Evolutionary conservation across 2,329 filamentous ascomycete species (phyloP), one percentile per base, ranked within the genome.

Genomic region (Bipolaris gigantea): DNA sequence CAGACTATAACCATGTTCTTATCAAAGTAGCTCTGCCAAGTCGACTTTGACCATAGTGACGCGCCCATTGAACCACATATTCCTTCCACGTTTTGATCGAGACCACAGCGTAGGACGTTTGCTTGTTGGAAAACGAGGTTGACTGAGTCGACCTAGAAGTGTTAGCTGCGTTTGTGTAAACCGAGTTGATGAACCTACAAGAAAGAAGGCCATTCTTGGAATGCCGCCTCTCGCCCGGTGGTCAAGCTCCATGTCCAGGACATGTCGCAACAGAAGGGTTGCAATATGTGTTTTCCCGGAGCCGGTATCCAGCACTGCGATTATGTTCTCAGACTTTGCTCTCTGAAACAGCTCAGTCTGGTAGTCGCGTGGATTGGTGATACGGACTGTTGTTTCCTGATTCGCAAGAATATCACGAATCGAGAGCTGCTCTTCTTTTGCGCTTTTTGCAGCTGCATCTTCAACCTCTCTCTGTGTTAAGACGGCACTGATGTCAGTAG

Each of bases 251-350:
- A 87, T 79, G 35, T 91, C 85, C 27, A 97, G 81, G 9, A 85
- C 81, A 71, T 95, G 84, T 35, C 87, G 85, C 21, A 97, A 81
- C 5, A 99, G 80, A 2, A 97, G 81, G 1, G 90, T 92, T 0
- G 94, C 92, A 63, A 99, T 97, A n/a, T 97, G 80, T 0, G 94
- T 99, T 76, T 99, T 99, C 2, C 94, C 94, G 3, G 91, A 92
- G 11, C 94, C 91, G n/a, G 93, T 97, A 67, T 95, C 92, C 1
- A 97, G 81, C 1, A 99, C 94, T 0, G 94, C 92, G 62, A 99
- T 96, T 7, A 88, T 89, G 69, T 99, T 99, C 62, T 87, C 83
- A 47, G 83, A 70, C 69, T 94, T 96, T 4, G 94, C 93, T 59
- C 84, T 84, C 72, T 97, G 90, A 66, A 94, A 97, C 0, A 99